Base-by-base conservation (phyloP, 2,329 filamentous ascomycete genomes). In the Venturia oleaginea region DNA sequence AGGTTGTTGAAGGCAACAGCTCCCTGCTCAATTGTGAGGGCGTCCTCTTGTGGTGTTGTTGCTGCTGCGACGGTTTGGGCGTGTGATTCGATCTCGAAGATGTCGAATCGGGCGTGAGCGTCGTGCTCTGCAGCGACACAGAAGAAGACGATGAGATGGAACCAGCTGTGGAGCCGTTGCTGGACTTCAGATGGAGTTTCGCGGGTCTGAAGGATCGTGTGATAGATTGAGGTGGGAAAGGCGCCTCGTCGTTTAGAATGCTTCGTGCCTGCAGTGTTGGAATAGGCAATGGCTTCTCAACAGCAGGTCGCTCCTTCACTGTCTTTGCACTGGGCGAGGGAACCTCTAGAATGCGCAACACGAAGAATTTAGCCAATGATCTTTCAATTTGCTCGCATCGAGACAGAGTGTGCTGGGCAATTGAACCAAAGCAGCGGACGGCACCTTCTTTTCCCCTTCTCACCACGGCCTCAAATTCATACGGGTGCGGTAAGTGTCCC, bases 151-250 rank as follows among this genome's bases (percentile, higher is more conserved):
- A 61, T 24, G 43, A 24, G 24, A 30, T 46, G 13, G 64, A 62
- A 24, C 27, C 64, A 17, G 59, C 64, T 42, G 64, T 65, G 3
- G 64, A 61, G 37, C 64, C 64, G 64, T 65, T 65, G 43, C 64
- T 65, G 27, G 24, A 64, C 24, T 59, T 61, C 38, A 65, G 42
- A 19, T 15, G 22, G 8, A 65, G 64, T 22, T 19, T 32, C 22
- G 64, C 34, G 19, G 64, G 64, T 40, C 38, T 65, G 38, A 10
- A 30, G 1, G 46, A 62, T 17, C 63, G 63, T 6, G 22, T 27
- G 42, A 64, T 59, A 8, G 43, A 27, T 15, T 27, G 34, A 46
- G 40, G 32, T 2, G 30, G 11, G 6, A 24, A 37, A 6, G 22
- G 34, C 22, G 62, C 7, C 17, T 32, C 46, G 32, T 55, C 46